phyloP scores from a whole-genome alignment of 73 alveolate genomes.

The Halteria grandinella region DNA sequence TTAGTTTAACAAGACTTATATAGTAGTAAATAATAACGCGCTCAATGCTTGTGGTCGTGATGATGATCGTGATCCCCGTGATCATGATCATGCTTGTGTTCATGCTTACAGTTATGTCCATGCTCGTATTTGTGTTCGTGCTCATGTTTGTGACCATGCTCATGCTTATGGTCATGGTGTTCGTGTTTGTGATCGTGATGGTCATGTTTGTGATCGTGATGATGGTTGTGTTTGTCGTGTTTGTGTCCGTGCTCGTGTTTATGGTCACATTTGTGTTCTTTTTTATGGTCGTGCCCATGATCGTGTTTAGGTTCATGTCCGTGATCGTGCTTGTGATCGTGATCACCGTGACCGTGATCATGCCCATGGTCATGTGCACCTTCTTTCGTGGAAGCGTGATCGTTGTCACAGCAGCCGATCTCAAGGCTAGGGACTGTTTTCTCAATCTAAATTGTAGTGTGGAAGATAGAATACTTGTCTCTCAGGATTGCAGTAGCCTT shows the following conservation, averaged over 20 bases:
- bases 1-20: too few relatives aligned
- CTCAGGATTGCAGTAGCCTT: conserved; percentile 19
- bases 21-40: too few relatives aligned
- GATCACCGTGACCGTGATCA: neutral
- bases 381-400: too few relatives aligned
- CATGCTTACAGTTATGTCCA: too few relatives aligned
- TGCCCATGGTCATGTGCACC: too few relatives aligned
- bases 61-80: neutral
- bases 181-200: conserved; percentile 12
- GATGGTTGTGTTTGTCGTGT: neutral
- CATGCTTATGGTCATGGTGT: conserved; percentile 27
- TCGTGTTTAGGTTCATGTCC: neutral
- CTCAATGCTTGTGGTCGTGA: neutral
- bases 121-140: neutral
- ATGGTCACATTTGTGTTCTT: too few relatives aligned
- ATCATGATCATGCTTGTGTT: neutral
- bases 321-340: neutral
- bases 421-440: conserved; percentile 6
- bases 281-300: conserved; percentile 15
- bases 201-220: neutral
- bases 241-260: conserved; percentile 32
- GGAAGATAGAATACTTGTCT: conserved; percentile 22
- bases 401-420: conserved; percentile 46
- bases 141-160: too few relatives aligned
- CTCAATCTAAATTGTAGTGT: conserved; percentile 49